A percentile compares a stretch with the other conserved stretches of the same genome.
Evolutionary conservation across 2,329 filamentous ascomycete genomes (phyloP).

Genomic region (Lachnellula cervina): DNA sequence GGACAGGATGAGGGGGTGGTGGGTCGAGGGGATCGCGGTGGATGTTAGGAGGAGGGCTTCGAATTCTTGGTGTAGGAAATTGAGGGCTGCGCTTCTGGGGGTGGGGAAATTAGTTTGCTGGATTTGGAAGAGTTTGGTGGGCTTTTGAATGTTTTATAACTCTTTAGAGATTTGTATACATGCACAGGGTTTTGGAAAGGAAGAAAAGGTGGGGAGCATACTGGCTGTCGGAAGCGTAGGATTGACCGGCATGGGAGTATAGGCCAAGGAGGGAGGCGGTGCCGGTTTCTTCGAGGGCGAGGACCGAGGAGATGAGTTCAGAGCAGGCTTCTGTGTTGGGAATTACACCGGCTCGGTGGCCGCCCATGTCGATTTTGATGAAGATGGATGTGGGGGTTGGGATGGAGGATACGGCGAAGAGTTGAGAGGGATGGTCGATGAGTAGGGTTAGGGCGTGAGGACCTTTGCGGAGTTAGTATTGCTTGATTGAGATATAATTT

Average conservation of each 20-base stretch:
- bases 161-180: too few species aligned
- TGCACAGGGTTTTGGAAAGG: too few species aligned
- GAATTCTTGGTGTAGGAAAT: constrained; percentile 57
- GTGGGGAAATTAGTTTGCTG: constrained; percentile 29
- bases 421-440: constrained; percentile 62
- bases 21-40: constrained; percentile 24
- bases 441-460: not conserved
- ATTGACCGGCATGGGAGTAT: constrained; percentile 70
- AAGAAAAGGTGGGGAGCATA: too few species aligned
- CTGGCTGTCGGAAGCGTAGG: constrained; percentile 44
- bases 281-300: constrained; percentile 39
- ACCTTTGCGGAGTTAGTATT: not conserved
- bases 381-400: constrained; percentile 51
- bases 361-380: constrained; percentile 72
- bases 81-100: constrained; percentile 53
- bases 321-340: constrained; percentile 44
- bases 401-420: constrained; percentile 45
- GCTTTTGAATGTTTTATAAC: too few species aligned
- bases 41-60: constrained; percentile 46
- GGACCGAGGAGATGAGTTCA: constrained; percentile 41
- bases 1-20: constrained; percentile 48
- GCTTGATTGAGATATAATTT: too few species aligned
- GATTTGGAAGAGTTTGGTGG: too few species aligned
- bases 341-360: constrained; percentile 63
- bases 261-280: constrained; percentile 52